Conservation (phyloP, 176 grass and related monocot species). For the Carex pumila region DNA sequence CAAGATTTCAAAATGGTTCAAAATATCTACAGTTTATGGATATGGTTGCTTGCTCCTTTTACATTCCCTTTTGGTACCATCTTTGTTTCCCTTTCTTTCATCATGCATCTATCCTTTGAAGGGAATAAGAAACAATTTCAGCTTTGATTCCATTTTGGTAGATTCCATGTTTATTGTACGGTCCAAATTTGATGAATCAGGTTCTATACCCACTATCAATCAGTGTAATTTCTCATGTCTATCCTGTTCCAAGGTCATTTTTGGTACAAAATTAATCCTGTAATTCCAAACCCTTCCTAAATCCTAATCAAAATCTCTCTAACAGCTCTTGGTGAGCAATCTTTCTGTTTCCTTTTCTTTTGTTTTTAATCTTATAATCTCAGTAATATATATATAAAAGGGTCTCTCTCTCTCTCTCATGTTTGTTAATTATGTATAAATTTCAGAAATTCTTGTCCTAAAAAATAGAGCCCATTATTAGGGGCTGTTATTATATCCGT, state of each 20-base stretch:
- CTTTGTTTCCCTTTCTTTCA: constrained; percentile 13
- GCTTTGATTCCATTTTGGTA: constrained; percentile 7
- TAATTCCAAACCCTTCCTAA: neutral
- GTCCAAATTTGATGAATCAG: constrained; percentile 27
- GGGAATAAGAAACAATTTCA: constrained; percentile 15
- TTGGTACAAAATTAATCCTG: neutral
- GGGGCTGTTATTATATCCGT: neutral
- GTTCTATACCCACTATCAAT: constrained; percentile 31
- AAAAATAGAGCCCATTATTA: neutral
- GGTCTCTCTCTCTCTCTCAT: neutral
- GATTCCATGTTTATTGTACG: constrained; percentile 19
- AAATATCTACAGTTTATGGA: constrained; percentile 14
- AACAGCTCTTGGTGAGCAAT: neutral
- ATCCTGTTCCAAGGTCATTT: neutral
- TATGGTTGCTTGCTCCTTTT: constrained; percentile 5
- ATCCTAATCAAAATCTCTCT: neutral
- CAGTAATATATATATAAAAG: neutral
- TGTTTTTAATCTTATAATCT: neutral
- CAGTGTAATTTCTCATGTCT: neutral
- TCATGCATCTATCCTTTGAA: constrained; percentile 14
- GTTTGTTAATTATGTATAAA: neutral
- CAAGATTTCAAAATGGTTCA: neutral
- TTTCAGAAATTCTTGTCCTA: neutral
- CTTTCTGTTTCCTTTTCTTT: neutral
- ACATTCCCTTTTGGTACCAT: constrained; percentile 6